These are phyloP conservation scores for Trichoderma sp. DNA, from an alignment of 2,329 filamentous ascomycete species.

Conservation along the genomic window DNA sequence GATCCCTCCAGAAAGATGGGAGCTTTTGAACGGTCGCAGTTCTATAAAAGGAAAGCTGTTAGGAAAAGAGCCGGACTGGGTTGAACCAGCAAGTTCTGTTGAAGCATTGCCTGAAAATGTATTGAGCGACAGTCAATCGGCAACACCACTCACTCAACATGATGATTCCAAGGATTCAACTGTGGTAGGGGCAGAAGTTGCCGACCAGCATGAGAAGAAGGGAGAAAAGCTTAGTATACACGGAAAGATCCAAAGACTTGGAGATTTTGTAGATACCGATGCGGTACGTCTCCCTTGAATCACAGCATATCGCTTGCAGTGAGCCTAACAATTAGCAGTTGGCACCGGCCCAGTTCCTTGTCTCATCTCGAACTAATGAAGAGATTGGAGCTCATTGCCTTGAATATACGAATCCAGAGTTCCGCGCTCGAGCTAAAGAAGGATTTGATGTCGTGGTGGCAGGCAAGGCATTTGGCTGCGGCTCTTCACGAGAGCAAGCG, in stretches of 20 bases:
- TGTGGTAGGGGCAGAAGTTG: not conserved
- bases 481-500: constrained; percentile 45
- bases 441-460: constrained; percentile 44
- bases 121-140: not conserved
- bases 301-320: not conserved
- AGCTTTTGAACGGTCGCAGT: not conserved
- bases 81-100: not conserved
- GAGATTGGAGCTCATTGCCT: constrained; percentile 40
- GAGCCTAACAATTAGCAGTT: constrained; percentile 30
- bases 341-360: constrained; percentile 37
- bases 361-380: constrained; percentile 28
- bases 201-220: not conserved
- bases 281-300: constrained; percentile 30
- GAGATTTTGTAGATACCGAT: constrained; percentile 47
- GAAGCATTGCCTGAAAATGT: not conserved
- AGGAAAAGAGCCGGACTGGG: not conserved
- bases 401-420: constrained; percentile 40
- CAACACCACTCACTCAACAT: not conserved
- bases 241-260: constrained; percentile 40
- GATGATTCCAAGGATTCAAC: not conserved
- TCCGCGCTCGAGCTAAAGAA: constrained; percentile 37
- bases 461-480: constrained; percentile 45
- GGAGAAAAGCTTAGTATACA: constrained; percentile 24
- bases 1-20: constrained; percentile 8
- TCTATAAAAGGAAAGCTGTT: not conserved